A percentile compares a stretch with the other conserved stretches of the same genome.
phyloP scores from a whole-genome alignment of 352 stramenopile genomes.

The Phytophthora pseudosyringae region DNA sequence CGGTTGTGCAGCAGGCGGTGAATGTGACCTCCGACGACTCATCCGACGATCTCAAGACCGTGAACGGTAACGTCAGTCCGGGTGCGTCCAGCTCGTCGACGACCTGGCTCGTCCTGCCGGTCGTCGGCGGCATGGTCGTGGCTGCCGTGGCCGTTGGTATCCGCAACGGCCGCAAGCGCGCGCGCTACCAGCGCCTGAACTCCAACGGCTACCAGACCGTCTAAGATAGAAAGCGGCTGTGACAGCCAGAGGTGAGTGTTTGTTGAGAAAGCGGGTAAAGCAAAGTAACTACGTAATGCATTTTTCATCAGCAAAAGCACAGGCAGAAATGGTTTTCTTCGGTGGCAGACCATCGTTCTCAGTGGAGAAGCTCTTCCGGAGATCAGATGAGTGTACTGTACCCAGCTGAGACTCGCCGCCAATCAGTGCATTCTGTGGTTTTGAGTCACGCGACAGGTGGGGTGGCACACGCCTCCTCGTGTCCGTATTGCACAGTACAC shows the following conservation, averaged over 20 bases:
- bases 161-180: constrained; percentile 53
- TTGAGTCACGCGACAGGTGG: constrained; percentile 3
- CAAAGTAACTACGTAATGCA: constrained; percentile 3
- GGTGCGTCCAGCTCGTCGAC: constrained; percentile 6
- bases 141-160: constrained; percentile 44
- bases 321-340: neutral
- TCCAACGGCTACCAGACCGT: constrained; percentile 40
- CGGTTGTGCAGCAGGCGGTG: constrained; percentile 12
- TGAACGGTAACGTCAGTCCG: constrained; percentile 13
- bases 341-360: too few relatives aligned
- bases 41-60: neutral
- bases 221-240: constrained; percentile 9
- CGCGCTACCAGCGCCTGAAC: constrained; percentile 50
- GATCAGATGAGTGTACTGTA: constrained; percentile 24
- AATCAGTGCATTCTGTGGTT: constrained; percentile 24
- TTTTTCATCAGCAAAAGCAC: constrained; percentile 5
- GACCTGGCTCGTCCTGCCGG: constrained; percentile 31
- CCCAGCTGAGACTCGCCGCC: neutral
- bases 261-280: constrained; percentile 11
- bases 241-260: neutral
- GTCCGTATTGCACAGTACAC: constrained; percentile 2
- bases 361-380: neutral
- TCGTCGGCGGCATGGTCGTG: constrained; percentile 35
- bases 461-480: constrained; percentile 18
- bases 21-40: neutral